phyloP scores from a whole-genome alignment of 345 rosid species.

The Gossypium turneri region DNA sequence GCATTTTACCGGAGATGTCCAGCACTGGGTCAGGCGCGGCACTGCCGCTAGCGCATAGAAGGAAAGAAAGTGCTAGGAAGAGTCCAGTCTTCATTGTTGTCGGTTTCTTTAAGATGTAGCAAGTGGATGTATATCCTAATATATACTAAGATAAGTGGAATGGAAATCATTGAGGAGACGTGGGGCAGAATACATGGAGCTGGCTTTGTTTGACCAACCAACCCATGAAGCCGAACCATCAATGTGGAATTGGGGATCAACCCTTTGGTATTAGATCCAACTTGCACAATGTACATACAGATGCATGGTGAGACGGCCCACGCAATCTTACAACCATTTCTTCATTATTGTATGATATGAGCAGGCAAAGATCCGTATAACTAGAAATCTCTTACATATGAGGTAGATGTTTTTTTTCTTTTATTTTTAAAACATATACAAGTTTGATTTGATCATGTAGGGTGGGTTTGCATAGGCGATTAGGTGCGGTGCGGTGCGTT shows the following conservation, averaged over 20 bases:
- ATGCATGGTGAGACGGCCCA: neutral
- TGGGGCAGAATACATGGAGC: constrained; percentile 1
- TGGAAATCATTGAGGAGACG: neutral
- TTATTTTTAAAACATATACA: too few relatives aligned
- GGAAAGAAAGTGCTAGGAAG: constrained; percentile 13
- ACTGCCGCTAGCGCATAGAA: constrained; percentile 9
- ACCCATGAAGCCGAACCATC: neutral
- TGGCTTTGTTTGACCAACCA: constrained; percentile 9
- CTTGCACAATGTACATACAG: neutral
- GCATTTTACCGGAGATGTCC: constrained; percentile 21
- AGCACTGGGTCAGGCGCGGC: constrained; percentile 21
- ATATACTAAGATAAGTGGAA: neutral
- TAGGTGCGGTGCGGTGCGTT: too few relatives aligned
- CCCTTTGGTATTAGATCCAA: neutral
- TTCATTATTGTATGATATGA: too few relatives aligned
- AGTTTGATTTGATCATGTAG: too few relatives aligned
- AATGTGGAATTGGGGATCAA: neutral
- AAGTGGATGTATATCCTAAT: neutral
- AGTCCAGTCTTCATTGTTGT: neutral
- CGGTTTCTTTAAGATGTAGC: neutral
- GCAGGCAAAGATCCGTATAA: too few relatives aligned
- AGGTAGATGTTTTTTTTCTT: too few relatives aligned
- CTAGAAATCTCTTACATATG: too few relatives aligned
- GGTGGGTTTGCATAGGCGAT: too few relatives aligned
- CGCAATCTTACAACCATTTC: too few relatives aligned